phyloP scores from a whole-genome alignment of 1,284 basidiomycete genomes.

The Fomitiporia mediterranea region DNA sequence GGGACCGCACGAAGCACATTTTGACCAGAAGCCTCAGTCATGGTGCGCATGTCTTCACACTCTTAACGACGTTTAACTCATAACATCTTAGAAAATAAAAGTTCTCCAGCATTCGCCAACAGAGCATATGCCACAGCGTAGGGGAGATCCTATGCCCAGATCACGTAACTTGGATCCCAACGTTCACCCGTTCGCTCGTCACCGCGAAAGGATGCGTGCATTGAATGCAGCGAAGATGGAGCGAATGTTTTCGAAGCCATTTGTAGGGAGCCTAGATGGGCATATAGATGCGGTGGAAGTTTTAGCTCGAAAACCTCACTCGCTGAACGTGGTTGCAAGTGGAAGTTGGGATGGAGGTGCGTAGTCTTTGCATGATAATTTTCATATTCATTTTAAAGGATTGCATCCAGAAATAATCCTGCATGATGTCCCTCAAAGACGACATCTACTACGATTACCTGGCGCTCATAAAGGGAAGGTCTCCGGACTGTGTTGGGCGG shows the following conservation, averaged over 20 bases:
- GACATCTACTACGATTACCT: conserved; percentile 64
- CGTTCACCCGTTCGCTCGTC: conserved; percentile 90
- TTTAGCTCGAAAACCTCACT: conserved; percentile 73
- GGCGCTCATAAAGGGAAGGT: conserved; percentile 92
- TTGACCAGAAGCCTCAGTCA: background rate
- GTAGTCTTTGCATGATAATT: conserved; percentile 31
- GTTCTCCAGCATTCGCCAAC: conserved; percentile 83
- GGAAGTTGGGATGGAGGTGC: conserved; percentile 93
- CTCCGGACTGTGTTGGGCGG: conserved; percentile 75
- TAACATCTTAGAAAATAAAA: conserved; percentile 67
- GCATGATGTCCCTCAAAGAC: conserved; percentile 77
- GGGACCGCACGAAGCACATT: too few relatives aligned
- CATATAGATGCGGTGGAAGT: conserved; percentile 96
- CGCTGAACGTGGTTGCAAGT: conserved; percentile 82
- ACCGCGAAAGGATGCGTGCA: conserved; percentile 91
- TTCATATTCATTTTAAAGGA: background rate
- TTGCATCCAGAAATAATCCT: conserved; percentile 69
- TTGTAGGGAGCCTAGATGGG: conserved; percentile 86
- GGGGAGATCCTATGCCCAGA: conserved; percentile 80
- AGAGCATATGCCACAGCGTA: conserved; percentile 63
- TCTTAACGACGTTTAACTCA: background rate
- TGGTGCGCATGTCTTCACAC: background rate
- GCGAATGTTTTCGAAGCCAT: conserved; percentile 95
- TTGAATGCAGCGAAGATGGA: conserved; percentile 97
- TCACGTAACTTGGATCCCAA: conserved; percentile 92